These are phyloP conservation scores for Helianthus annuus DNA, from an alignment of 129 eudicot genomes.

Conservation along the genomic window HanXRQr2.0-SUNRISE NC_035436.2:157699975-157700474, in stretches of 20 bases:
- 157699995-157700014: conserved; percentile 88
- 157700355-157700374: conserved; percentile 98
- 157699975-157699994: background rate
- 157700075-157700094: conserved; percentile 53
- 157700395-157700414: conserved; percentile 88
- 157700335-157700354: conserved; percentile 69
- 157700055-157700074: conserved; percentile 97
- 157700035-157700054: conserved; percentile 90
- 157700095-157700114: background rate
- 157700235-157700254: conserved; percentile 15
- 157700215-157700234: conserved; percentile 97
- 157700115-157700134: conserved; percentile 16
- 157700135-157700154: background rate
- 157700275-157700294: background rate
- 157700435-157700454: background rate
- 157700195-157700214: conserved; percentile 97
- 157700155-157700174: background rate
- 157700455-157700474: conserved; percentile 1
- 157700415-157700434: background rate
- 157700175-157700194: conserved; percentile 85
- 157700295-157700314: background rate
- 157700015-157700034: conserved; percentile 92
- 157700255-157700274: background rate
- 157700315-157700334: background rate
- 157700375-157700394: conserved; percentile 95